Base-by-base conservation (phyloP, 768 basidiomycete genomes). In the Tephrocybe sp. region DNA sequence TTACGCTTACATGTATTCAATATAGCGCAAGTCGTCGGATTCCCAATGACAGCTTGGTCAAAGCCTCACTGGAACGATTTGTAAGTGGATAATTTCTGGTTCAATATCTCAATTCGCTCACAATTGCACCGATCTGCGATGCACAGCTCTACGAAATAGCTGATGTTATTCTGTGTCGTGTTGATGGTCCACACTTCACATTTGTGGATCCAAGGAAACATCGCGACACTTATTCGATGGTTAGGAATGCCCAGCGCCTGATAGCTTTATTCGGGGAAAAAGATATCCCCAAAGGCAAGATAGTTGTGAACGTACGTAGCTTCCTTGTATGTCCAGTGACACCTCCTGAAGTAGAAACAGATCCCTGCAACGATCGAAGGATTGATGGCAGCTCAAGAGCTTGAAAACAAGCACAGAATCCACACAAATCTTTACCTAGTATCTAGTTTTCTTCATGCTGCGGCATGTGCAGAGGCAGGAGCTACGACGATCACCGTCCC, bases 341-440 rank as follows among this genome's bases (percentile, higher is more conserved):
- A 8, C 41, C 23, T 46, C 8, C 39, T 41, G 30, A 24, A 36
- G 18, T 34, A 4, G 8, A n/a, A 15, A 30, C 40, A 85, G 83
- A 74, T 86, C 33, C 80, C 83, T 25, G 82, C 83, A 4, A 85
- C 83, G 0, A 72, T 77, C 30, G 68, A 68, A 24, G 85, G 84
- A 14, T 70, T 85, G 11, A 46, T 51, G 21, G 83, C 84, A 5
- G 74, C 81, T 0, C 63, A 60, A 21, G 57, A 61, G 44, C 72
- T 85, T 10, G 63, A 68, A 30, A 55, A 63, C 18, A 58, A 59
- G 39, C 57, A 76, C 42, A 60, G 62, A n/a, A 76, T 84, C 25
- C 66, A 73, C 18, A 76, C 76, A 18, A 80, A 84, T 61, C 63
- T 86, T 33, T 70, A 70, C 33, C 58, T 77, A 40, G 83, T 84